Base-by-base conservation (phyloP, 441 rosid genomes). In the Arabidopsis lyrata region DNA sequence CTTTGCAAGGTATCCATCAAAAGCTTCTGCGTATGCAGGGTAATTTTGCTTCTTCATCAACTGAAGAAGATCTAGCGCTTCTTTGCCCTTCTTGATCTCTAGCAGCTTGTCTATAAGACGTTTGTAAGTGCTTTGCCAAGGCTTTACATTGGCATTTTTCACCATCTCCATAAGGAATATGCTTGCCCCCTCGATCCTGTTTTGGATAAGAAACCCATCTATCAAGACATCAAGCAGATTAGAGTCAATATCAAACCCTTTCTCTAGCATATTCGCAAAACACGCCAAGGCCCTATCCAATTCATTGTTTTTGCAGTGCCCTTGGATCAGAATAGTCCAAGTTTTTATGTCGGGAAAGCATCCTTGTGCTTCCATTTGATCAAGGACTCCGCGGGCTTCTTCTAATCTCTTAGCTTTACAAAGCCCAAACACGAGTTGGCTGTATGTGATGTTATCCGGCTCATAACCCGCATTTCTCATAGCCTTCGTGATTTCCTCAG, bases 251-350 rank as follows among this genome's bases (percentile, higher is more conserved):
- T 81, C 72, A 10, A 70, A 73, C 65, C 81, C 79, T 79, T 77
- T 88, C 83, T 85, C 86, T 79, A 88, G 45, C 95, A 92, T 85
- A 73, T 75, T 81, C 9, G 86, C 87, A 60, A 90, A 84, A 77
- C 84, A 82, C 61, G 74, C 61, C 3, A 92, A 81, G 15, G 95
- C 99, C 69, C 79, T 78, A 20, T 86, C 92, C 0, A 88, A 68
- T 82, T 86, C 84, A 52, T 79, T 73, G 73, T 90, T 91, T 63
- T 52, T 82, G 80, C 90, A 94, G 65, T 84, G 92, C 54, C 97
- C 96, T 79, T 90, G 88, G 77, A 92, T 94, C 83, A 94, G 84
- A 75, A 90, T 86, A 39, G 99, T 94, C 99, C 99, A 94, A 5
- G 93, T 94, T 79, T 82, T 91, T 66, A 89, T 80, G 64, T 92